phyloP scores from a whole-genome alignment of 257 asterid species.

The Agastache rugosa region DNA sequence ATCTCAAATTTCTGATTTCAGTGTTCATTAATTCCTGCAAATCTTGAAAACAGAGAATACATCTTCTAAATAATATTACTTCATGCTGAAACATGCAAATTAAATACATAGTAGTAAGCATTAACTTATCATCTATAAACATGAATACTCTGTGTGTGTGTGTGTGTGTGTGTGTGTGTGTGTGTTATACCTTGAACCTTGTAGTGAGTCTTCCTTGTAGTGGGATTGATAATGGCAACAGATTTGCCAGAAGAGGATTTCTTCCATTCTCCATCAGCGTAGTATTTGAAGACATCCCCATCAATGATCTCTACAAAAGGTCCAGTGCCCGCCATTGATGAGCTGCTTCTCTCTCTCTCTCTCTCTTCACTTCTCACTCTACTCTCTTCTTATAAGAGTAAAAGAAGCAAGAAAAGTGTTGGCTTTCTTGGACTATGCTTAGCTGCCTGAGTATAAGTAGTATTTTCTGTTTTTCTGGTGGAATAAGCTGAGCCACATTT shows the following conservation, averaged over 20 bases:
- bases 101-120: too few relatives aligned
- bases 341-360: neutral
- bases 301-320: slow-evolving; percentile 66
- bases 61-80: neutral
- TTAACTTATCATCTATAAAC: neutral
- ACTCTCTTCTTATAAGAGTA: neutral
- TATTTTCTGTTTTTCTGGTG: slow-evolving; percentile 24
- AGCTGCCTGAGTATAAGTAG: slow-evolving; percentile 34
- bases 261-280: slow-evolving; percentile 56
- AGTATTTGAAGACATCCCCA: slow-evolving; percentile 37
- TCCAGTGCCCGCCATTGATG: slow-evolving; percentile 30
- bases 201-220: slow-evolving; percentile 85
- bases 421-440: slow-evolving; percentile 22
- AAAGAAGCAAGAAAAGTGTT: neutral
- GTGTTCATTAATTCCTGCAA: neutral
- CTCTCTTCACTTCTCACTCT: neutral
- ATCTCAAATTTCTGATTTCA: neutral
- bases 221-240: slow-evolving; percentile 81
- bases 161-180: too few relatives aligned
- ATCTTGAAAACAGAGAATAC: neutral
- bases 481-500: slow-evolving; percentile 53
- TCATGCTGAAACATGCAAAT: slow-evolving; percentile 5
- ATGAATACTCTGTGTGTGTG: too few relatives aligned
- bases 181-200: slow-evolving; percentile 98
- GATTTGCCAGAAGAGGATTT: slow-evolving; percentile 77